Evolutionary conservation across 1,284 basidiomycete genomes (phyloP).

Genomic region (Austroboletus niveus): DNA sequence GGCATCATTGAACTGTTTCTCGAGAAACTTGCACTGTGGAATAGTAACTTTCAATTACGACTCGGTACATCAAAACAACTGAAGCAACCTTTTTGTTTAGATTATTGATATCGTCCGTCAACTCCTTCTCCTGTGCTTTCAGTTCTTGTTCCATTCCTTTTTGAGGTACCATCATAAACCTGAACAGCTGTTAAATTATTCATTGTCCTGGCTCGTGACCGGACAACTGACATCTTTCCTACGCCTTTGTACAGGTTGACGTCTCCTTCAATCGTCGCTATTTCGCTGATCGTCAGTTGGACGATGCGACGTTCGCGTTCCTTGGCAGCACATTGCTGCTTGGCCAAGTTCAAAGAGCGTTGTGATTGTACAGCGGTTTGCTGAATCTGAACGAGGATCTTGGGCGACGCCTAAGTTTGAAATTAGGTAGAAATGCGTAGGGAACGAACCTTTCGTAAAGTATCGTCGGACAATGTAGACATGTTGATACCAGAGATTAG

Average conservation of each 20-base stretch:
- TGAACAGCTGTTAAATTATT: constrained; percentile 30
- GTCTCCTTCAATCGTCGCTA: constrained; percentile 59
- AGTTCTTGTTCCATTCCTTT: constrained; percentile 75
- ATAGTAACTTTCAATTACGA: constrained; percentile 1
- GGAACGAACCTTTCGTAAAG: constrained; percentile 69
- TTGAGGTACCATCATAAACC: constrained; percentile 89
- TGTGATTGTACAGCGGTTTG: constrained; percentile 81
- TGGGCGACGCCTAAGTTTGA: constrained; percentile 21
- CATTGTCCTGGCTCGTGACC: not conserved
- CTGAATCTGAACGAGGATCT: constrained; percentile 92
- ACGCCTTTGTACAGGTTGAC: constrained; percentile 87
- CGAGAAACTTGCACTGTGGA: constrained; percentile 77
- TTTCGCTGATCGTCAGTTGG: constrained; percentile 83
- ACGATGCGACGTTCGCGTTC: constrained; percentile 85
- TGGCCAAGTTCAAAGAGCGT: constrained; percentile 66
- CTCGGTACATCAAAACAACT: not conserved
- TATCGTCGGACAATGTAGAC: constrained; percentile 77
- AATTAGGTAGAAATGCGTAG: not conserved
- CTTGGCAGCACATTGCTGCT: constrained; percentile 73
- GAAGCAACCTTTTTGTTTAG: constrained; percentile 69
- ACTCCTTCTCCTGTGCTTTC: constrained; percentile 72
- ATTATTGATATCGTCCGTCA: constrained; percentile 77
- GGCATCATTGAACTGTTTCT: constrained; percentile 89
- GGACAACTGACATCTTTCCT: constrained; percentile 77
- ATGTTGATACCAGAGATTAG: constrained; percentile 16